Base-by-base conservation (phyloP, 1,284 basidiomycete species). In the Tremellales sp. region DNA sequence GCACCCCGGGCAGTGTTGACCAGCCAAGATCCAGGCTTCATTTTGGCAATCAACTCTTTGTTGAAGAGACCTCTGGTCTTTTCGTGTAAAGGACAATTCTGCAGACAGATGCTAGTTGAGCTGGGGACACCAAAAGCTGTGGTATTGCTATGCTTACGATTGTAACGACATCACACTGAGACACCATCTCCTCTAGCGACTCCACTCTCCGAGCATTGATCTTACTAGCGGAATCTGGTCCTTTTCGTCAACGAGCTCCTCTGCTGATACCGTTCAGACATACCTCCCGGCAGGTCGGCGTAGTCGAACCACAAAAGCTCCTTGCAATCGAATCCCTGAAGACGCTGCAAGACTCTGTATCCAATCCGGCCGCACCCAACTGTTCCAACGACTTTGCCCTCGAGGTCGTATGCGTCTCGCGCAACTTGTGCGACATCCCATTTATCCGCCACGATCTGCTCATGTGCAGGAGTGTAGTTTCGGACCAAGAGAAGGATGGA, bases 251-350 rank as follows among this genome's bases (percentile, higher is more conserved):
- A 22, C 26, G 8, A 2, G n/a, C 9, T 10, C 4, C 16, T 25
- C 22, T 29, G 27, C 27, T 13, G 13, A 10, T 22, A 16, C 5
- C 14, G 14, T 40, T 21, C 1, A 1, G 16, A 47, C 66, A 31
- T 58, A 82, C 81, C 78, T 54, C 76, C 76, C n/a, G 88, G 86
- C 38, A 94, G 81, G 50, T 84, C 76, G 21, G 81, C 78, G 74
- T 95, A 95, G 76, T 97, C 92, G 72, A 86, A 95, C 80, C 93
- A 95, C 45, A 94, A 74, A 41, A 95, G 81, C 69, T 94, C 88
- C 73, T 92, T 93, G 78, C 81, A 82, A 75, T 91, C 79, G 76
- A 97, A 97, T 3, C 88, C 86, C 49, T 81, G 66, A 45, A 97
- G 77, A 51, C 92, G 84, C 74, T 95, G 86, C 38, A 95, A 79